Conservation (phyloP, 306 rosid genomes). For the Ormosia semicastrata region DNA sequence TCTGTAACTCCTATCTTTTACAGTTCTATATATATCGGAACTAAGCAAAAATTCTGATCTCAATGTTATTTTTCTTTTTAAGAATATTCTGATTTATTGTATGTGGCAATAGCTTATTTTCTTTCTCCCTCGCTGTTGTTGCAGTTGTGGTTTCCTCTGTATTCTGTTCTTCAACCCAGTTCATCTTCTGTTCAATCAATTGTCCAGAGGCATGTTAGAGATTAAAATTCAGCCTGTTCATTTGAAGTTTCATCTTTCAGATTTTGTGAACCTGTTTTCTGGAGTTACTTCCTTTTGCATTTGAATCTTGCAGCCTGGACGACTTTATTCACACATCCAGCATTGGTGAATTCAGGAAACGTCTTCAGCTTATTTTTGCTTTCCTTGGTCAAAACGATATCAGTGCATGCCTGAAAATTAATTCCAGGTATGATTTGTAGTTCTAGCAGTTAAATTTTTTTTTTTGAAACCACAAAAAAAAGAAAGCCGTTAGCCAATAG, state of each 20-base stretch:
- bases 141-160: conserved; percentile 95
- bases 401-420: conserved; percentile 38
- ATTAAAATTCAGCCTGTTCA: neutral
- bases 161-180: conserved; percentile 51
- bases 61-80: neutral
- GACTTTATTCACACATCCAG: conserved; percentile 83
- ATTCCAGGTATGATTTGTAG: conserved; percentile 50
- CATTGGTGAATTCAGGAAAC: conserved; percentile 81
- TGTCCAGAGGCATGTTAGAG: conserved; percentile 51
- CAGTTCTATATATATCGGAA: neutral
- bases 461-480: neutral
- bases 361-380: conserved; percentile 89
- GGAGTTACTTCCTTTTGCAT: conserved; percentile 1
- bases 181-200: conserved; percentile 41
- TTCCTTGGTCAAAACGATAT: conserved; percentile 75
- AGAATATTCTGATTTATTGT: neutral
- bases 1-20: neutral
- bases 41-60: neutral
- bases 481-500: neutral
- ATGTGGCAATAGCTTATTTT: conserved; percentile 14
- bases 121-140: conserved; percentile 22
- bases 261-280: neutral
- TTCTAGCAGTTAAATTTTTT: neutral
- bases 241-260: neutral
- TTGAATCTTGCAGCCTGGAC: conserved; percentile 64